phyloP scores from a whole-genome alignment of 257 asterid species.

The Solanum pimpinellifolium region DNA sequence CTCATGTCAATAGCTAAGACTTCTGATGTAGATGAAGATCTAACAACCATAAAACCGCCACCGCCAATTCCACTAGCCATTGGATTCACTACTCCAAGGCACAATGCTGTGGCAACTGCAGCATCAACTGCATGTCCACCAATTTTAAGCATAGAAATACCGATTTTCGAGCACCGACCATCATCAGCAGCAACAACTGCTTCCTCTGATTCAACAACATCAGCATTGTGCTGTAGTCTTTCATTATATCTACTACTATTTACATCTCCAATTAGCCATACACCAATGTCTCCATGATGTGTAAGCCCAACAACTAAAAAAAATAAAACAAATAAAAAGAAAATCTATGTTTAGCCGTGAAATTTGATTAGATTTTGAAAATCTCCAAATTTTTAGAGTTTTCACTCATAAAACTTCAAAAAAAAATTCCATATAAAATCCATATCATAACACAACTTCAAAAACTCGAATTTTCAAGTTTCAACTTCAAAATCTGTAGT shows the following conservation, averaged over 20 bases:
- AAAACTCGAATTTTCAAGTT: not conserved
- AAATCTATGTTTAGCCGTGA: not conserved
- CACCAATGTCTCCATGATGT: not conserved
- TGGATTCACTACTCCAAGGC: constrained; percentile 76
- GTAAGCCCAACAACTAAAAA: not conserved
- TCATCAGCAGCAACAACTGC: constrained; percentile 88
- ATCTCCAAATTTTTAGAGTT: not conserved
- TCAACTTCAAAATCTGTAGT: not conserved
- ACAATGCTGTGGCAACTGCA: constrained; percentile 65
- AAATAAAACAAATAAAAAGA: not conserved
- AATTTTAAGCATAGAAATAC: constrained; percentile 33
- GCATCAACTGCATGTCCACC: constrained; percentile 96
- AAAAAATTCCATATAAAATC: not conserved
- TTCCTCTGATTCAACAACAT: constrained; percentile 30
- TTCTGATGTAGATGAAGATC: constrained; percentile 28
- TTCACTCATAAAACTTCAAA: not conserved
- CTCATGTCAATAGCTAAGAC: constrained; percentile 72
- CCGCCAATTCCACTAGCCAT: constrained; percentile 84
- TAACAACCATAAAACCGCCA: constrained; percentile 78
- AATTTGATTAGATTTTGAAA: no score
- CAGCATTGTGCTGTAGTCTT: constrained; percentile 11
- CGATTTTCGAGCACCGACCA: constrained; percentile 77
- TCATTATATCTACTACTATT: not conserved
- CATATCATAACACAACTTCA: not conserved
- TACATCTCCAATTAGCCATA: constrained; percentile 1